These are phyloP conservation scores for Apostasia shenzhenica DNA, from an alignment of 106 monocot genomes.

Conservation along the genomic window DNA sequence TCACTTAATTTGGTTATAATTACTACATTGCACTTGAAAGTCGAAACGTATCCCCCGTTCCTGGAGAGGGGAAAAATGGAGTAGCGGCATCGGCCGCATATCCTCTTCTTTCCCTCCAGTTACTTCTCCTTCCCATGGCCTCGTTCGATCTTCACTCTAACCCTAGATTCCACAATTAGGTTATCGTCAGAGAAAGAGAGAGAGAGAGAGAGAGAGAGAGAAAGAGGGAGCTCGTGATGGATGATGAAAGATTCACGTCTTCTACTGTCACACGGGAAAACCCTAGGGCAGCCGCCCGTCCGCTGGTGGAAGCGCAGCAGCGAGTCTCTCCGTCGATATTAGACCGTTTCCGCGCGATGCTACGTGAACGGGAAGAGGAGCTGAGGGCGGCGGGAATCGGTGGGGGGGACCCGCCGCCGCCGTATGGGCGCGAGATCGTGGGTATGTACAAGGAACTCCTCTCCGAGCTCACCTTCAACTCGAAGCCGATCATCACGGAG, in stretches of 20 bases:
- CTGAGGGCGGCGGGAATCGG: constrained; percentile 5
- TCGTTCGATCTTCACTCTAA: not conserved
- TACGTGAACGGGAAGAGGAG: constrained; percentile 34
- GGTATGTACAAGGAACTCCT: constrained; percentile 55
- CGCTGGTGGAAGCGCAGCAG: not conserved
- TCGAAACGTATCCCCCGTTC: too few relatives aligned
- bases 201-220: not conserved
- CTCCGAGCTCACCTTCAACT: constrained; percentile 79
- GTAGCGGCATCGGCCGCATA: not conserved
- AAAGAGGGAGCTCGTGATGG: constrained; percentile 4
- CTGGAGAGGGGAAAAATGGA: not conserved
- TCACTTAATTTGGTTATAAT: too few relatives aligned
- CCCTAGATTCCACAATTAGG: not conserved
- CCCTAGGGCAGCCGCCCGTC: constrained; percentile 11
- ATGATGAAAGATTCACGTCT: constrained; percentile 19
- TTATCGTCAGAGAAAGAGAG: not conserved
- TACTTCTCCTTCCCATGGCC: not conserved
- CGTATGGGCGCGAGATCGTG: constrained; percentile 41
- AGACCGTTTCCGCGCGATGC: constrained; percentile 49
- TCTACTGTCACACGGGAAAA: constrained; percentile 8
- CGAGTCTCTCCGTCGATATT: constrained; percentile 19
- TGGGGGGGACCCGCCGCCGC: constrained; percentile 8
- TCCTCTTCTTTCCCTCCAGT: not conserved
- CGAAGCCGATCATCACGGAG: constrained; percentile 93
- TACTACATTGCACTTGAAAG: too few relatives aligned